Evolutionary conservation across 2,329 filamentous ascomycete species (phyloP).

Genomic region (Talaromyces sp.): DNA sequence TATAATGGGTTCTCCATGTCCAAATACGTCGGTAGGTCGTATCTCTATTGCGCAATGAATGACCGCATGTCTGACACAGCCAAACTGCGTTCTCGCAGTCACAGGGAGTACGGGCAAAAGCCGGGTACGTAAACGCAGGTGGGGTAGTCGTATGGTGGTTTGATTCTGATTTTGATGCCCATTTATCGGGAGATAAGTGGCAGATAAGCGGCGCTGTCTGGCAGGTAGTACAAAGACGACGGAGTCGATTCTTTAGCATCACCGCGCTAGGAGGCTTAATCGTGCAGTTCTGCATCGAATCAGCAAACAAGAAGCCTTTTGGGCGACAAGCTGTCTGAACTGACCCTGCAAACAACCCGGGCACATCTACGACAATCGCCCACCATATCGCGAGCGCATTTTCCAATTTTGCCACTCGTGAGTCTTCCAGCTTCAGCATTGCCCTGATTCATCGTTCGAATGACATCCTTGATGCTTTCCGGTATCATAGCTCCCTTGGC

Average conservation of each 20-base stretch:
- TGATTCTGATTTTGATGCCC: background rate
- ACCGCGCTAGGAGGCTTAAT: constrained; percentile 70
- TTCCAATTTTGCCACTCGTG: constrained; percentile 62
- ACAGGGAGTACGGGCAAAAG: constrained; percentile 52
- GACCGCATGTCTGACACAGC: constrained; percentile 80
- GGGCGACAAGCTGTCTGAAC: background rate
- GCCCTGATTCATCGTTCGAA: constrained; percentile 23
- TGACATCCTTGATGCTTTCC: constrained; percentile 25
- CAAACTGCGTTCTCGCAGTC: constrained; percentile 58
- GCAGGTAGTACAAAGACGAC: constrained; percentile 73
- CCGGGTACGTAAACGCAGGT: constrained; percentile 41
- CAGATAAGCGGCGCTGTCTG: constrained; percentile 59
- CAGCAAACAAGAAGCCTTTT: background rate
- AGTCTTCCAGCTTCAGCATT: constrained; percentile 31
- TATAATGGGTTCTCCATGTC: constrained; percentile 84
- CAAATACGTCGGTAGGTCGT: constrained; percentile 63
- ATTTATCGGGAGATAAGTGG: constrained; percentile 20
- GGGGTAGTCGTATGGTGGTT: constrained; percentile 17
- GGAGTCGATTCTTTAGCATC: constrained; percentile 67
- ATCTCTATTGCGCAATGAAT: constrained; percentile 55
- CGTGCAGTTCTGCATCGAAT: constrained; percentile 66
- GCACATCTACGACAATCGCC: constrained; percentile 73
- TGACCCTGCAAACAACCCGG: constrained; percentile 71
- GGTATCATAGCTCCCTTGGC: constrained; percentile 37
- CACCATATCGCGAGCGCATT: constrained; percentile 84